phyloP scores from a whole-genome alignment of 768 basidiomycete genomes.

The Macrolepiota dolichaula region DNA sequence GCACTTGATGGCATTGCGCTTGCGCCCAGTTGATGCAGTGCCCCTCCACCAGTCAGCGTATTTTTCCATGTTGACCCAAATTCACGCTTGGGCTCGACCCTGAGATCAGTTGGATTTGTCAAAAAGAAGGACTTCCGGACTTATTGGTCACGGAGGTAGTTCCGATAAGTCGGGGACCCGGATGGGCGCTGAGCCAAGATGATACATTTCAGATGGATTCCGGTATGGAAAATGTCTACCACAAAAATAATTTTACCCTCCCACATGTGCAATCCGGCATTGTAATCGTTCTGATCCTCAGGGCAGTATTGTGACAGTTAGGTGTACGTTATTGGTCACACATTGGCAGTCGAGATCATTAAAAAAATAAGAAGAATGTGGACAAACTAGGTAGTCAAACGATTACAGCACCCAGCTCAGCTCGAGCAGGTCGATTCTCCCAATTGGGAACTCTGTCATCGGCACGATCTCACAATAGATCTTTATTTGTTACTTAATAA shows the following conservation, averaged over 20 bases:
- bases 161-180: constrained; percentile 28
- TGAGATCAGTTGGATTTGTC: constrained; percentile 22
- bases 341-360: constrained; percentile 27
- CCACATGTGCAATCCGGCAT: constrained; percentile 28
- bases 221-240: constrained; percentile 25
- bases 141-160: constrained; percentile 31
- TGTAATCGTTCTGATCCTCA: constrained; percentile 32
- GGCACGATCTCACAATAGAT: constrained; percentile 44
- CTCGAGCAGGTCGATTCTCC: constrained; percentile 17
- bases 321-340: constrained; percentile 14
- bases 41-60: neutral
- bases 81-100: constrained; percentile 26
- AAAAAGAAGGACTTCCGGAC: constrained; percentile 21
- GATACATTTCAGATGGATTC: constrained; percentile 28
- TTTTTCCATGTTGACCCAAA: constrained; percentile 14
- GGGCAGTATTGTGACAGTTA: constrained; percentile 32
- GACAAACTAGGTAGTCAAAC: constrained; percentile 11
- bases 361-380: constrained; percentile 12
- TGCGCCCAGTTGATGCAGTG: neutral
- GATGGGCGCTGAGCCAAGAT: constrained; percentile 16
- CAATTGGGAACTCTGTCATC: constrained; percentile 33
- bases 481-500: constrained; percentile 54
- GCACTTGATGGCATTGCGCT: neutral
- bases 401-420: constrained; percentile 9
- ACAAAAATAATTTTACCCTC: constrained; percentile 29